Percentiles rank a stretch among this genome's conserved stretches.
These are phyloP conservation scores for Eucalyptus sideroxylon DNA, from an alignment of 345 rosid genomes.

Conservation along the genomic window DNA sequence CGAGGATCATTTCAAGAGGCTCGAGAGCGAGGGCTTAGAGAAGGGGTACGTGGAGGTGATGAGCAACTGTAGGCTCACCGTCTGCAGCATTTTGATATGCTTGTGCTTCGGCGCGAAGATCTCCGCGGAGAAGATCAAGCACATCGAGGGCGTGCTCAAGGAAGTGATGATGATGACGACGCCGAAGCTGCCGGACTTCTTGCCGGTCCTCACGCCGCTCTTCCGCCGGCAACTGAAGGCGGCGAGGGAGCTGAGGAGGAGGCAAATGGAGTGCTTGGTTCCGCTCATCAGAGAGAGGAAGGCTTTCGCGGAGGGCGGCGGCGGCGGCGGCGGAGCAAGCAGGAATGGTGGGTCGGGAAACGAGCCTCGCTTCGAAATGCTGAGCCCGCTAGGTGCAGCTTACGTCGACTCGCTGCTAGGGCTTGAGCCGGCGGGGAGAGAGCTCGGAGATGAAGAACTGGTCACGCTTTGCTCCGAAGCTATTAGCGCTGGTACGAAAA, in stretches of 20 bases:
- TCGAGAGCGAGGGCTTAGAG: constrained; percentile 32
- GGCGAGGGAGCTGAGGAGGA: constrained; percentile 58
- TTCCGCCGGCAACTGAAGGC: constrained; percentile 48
- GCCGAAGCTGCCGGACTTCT: constrained; percentile 69
- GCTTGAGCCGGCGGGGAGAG: constrained; percentile 35
- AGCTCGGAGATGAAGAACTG: constrained; percentile 57
- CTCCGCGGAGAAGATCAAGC: constrained; percentile 39
- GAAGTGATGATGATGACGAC: constrained; percentile 81
- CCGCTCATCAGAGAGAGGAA: constrained; percentile 62
- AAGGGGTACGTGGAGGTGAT: constrained; percentile 65
- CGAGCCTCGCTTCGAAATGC: constrained; percentile 34
- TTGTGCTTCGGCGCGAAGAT: constrained; percentile 89
- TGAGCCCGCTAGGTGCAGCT: constrained; percentile 91
- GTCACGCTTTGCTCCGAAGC: constrained; percentile 83
- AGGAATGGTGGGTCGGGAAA: neutral
- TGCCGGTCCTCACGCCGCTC: constrained; percentile 66
- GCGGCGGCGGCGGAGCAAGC: neutral
- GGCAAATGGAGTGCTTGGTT: constrained; percentile 63
- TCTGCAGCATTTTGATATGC: constrained; percentile 73
- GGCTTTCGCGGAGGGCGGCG: constrained; percentile 36
- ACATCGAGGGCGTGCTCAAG: constrained; percentile 60
- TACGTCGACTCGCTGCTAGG: constrained; percentile 70
- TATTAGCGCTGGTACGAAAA: constrained; percentile 50
- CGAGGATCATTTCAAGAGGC: constrained; percentile 54
- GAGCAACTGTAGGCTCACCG: constrained; percentile 59